Base-by-base conservation (phyloP, 352 stramenopile species). In the Globisporangium splendens region DNA sequence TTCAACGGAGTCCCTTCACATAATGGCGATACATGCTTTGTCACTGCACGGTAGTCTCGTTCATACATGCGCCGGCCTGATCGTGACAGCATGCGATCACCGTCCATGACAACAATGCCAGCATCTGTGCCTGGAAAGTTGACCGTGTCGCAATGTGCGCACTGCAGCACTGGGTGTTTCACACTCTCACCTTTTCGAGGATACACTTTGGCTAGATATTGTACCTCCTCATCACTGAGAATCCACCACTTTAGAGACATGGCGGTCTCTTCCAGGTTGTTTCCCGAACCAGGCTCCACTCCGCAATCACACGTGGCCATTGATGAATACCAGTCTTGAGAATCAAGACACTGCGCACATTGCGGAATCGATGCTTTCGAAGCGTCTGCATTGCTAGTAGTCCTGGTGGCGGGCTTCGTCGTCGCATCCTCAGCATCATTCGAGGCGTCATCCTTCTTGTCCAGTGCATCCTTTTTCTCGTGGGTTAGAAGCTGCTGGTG, bases 71-170 rank as follows among this genome's bases (percentile, higher is more conserved):
- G 79, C 14, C 83, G 77, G 3, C 83, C 83, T 0, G 72, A 75
- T 0, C 78, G 72, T 10, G 83, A 83, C 8, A 90, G 60, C 83
- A 92, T 90, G 31, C 76, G 72, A 51, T 89, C 70, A 21, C 78
- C 71, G 55, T 87, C 79, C 54, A 92, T 77, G 46, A 76, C 70
- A 13, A 92, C 79, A 50, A 92, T 86, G 0, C 83, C 83, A 1
- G 79, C 76, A 48, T 90, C 83, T 8, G 83, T 92, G 5, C 83
- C 83, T 0, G 83, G 83, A 15, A 92, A 92, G 31, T 86, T 92
- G 2, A 92, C 83, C 0, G 79, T 90, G 17, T 86, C 77, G 50
- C 83, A 92, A 52, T 92, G 79, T 6, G 72, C 62, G 56, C 83
- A 92, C 50, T 92, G 79, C 15, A 92, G 63, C 10, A 92, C 75